A percentile compares a stretch with the other conserved stretches of the same genome.
Conservation (phyloP, 345 rosid species). For the Leavenworthia alabamica region DNA sequence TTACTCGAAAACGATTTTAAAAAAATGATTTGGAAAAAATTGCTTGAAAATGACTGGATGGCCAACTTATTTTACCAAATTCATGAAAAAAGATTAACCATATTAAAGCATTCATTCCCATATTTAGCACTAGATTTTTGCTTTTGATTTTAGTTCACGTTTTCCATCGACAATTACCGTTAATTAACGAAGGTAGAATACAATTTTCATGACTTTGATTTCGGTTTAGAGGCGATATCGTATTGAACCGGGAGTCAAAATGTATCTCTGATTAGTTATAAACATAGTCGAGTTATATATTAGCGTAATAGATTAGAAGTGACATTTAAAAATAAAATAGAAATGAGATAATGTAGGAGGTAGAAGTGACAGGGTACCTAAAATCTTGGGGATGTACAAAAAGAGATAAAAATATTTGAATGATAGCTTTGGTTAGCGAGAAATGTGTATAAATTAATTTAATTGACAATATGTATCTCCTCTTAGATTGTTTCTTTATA, state of each 20-base stretch:
- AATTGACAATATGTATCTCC: background rate
- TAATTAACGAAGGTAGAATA: background rate
- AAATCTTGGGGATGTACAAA: constrained; percentile 34
- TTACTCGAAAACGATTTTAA: too few species aligned
- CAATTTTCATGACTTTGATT: background rate
- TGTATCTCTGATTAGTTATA: background rate
- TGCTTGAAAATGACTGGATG: constrained; percentile 30
- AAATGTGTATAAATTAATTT: constrained; percentile 3
- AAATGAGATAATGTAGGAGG: constrained; percentile 30
- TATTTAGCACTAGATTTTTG: too few species aligned
- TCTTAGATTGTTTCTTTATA: constrained; percentile 8
- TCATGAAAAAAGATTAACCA: too few species aligned
- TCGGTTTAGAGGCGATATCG: constrained; percentile 6
- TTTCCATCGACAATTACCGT: background rate
- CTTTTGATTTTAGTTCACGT: too few species aligned
- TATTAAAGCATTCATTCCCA: too few species aligned
- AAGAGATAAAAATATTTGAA: constrained; percentile 20
- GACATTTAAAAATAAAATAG: too few species aligned
- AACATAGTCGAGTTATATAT: constrained; percentile 10
- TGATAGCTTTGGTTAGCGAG: too few species aligned
- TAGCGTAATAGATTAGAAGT: constrained; percentile 22
- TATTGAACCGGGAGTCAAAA: constrained; percentile 21
- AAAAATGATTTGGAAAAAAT: too few species aligned
- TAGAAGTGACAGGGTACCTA: constrained; percentile 41
- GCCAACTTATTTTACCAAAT: too few species aligned